These are phyloP conservation scores for Dissophora globulifera DNA, from an alignment of 192 early-diverging fungal genomes.

Conservation along the genomic window DNA sequence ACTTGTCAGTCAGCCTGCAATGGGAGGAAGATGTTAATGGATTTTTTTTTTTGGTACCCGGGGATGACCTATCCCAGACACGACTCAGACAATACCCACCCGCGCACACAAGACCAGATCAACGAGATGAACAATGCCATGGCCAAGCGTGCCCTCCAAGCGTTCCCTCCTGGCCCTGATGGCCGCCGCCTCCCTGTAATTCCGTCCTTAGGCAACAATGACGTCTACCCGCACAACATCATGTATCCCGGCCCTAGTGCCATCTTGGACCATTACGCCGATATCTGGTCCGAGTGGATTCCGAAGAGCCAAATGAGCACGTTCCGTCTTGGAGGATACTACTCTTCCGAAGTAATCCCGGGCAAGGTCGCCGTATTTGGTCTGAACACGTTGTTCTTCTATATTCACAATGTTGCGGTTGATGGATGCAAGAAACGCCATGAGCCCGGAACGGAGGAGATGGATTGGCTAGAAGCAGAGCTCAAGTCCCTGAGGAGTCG, in stretches of 20 bases:
- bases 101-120: slow-evolving; percentile 65
- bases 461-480: slow-evolving; percentile 63
- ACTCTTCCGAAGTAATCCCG: slow-evolving; percentile 55
- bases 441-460: slow-evolving; percentile 61
- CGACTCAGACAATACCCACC: slow-evolving; percentile 65
- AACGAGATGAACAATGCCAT: slow-evolving; percentile 60
- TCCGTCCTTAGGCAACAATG: slow-evolving; percentile 75
- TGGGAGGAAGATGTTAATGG: not conserved
- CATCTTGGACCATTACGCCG: slow-evolving; percentile 54
- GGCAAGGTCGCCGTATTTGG: slow-evolving; percentile 62
- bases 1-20: too few relatives aligned
- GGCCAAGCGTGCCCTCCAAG: slow-evolving; percentile 44
- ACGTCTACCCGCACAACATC: slow-evolving; percentile 73
- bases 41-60: not conserved
- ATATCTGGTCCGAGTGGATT: slow-evolving; percentile 65
- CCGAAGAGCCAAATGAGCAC: slow-evolving; percentile 58
- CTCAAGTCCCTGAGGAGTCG: slow-evolving; percentile 49
- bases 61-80: slow-evolving; percentile 60
- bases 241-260: slow-evolving; percentile 56
- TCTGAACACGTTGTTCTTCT: slow-evolving; percentile 69
- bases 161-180: slow-evolving; percentile 48
- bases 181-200: slow-evolving; percentile 52
- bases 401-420: slow-evolving; percentile 59
- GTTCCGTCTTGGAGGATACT: slow-evolving; percentile 70
- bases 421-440: slow-evolving; percentile 61